A percentile compares a stretch with the other conserved stretches of the same genome.
phyloP scores from a whole-genome alignment of 2,329 filamentous ascomycete genomes.

The Alternaria triticimaculans region DNA sequence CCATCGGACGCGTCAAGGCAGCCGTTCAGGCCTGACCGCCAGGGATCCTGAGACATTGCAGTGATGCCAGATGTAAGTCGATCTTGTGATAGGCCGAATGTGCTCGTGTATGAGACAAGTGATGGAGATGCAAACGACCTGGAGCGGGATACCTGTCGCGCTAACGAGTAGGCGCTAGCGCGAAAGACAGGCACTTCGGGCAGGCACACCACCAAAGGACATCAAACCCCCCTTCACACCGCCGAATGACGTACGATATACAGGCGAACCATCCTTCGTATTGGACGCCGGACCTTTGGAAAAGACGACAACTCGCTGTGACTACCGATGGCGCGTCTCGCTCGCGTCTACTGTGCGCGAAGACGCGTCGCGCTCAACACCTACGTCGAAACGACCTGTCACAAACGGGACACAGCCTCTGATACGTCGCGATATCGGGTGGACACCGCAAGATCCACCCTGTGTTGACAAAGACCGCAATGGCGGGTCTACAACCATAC shows the following conservation, averaged over 20 bases:
- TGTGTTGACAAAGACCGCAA: background rate
- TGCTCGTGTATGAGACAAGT: background rate
- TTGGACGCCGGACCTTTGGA: background rate
- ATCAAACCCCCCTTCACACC: background rate
- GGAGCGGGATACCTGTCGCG: background rate
- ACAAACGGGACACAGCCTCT: background rate
- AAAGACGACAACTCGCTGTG: background rate
- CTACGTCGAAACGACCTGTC: background rate
- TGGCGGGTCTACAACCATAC: background rate
- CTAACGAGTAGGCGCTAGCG: background rate
- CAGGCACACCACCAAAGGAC: background rate
- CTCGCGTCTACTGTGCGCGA: background rate
- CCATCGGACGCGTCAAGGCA: background rate
- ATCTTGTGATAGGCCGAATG: background rate
- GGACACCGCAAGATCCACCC: background rate
- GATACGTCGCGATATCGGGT: background rate
- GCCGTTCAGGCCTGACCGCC: background rate
- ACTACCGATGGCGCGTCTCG: background rate
- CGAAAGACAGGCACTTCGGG: background rate
- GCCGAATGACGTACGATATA: background rate
- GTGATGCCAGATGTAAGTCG: background rate
- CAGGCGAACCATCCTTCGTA: background rate
- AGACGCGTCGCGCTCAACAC: background rate
- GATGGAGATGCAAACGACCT: background rate
- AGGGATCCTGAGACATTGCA: background rate